Base-by-base conservation (phyloP, 2,329 filamentous ascomycete genomes). In the Apiospora rasikravindrae region DNA sequence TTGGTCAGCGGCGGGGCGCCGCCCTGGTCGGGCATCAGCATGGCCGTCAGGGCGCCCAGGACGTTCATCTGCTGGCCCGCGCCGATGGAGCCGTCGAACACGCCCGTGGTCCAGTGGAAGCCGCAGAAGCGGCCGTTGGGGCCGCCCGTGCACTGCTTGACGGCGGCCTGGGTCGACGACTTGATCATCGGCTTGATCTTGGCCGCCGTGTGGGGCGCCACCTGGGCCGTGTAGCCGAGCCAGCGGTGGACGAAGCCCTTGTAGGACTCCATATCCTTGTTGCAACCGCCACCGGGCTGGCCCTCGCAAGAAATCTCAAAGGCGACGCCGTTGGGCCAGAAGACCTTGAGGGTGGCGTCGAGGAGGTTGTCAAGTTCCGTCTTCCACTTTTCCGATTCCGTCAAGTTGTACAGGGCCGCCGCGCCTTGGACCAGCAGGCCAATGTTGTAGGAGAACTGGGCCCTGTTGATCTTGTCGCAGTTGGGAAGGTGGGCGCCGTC, bases 221-320 rank as follows among this genome's bases (percentile, higher is more conserved):
- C 71, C 75, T 91, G 86, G 2, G 89, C 87, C 1, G 88, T 86
- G 29, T 87, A 85, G 4, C 88, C 85, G 75, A 94, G 84, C 90
- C 91, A 93, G 53, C 90, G 88, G 75, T 90, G 86, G 24, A 93
- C 84, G 72, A 91, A 91, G 51, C 91, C 92, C 81, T 94, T 94
- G 87, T 92, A 95, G 1, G 89, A 89, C 73, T 89, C 82, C 85
- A 94, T 93, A 77, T 96, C 94, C 67, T 88, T 86, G 72, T 91
- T 91, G 84, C 94, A 96, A 24, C 57, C 57, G 26, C 83, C 86
- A 29, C 78, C 82, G 2, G 86, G 82, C 4, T 37, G 22, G n/a
- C 47, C 49, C 76, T 94, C 92, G 82, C 93, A 96, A 16, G 90
- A 85, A 2, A 89, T 82, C 80, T 96, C 93, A 71, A 84, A 89